Conservation (phyloP, 768 basidiomycete species). For the Lactarius tabidus region DNA sequence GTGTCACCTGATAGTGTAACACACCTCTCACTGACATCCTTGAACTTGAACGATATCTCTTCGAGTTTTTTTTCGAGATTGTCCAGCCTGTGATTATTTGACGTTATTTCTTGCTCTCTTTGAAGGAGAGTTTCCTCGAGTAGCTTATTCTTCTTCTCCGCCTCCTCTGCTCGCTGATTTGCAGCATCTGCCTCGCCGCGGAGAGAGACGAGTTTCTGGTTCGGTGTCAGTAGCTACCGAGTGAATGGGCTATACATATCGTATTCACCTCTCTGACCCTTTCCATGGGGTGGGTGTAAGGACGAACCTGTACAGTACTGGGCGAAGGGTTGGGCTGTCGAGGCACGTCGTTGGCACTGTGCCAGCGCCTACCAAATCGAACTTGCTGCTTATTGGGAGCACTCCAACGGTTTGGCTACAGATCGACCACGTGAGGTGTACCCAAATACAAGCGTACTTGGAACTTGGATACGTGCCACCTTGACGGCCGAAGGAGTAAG, state of each 20-base stretch:
- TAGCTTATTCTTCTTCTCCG: conserved; percentile 10
- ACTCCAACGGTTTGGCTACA: not conserved
- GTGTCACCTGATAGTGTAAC: not conserved
- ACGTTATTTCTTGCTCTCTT: conserved; percentile 19
- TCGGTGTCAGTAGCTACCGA: too few species aligned
- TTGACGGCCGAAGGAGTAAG: too few species aligned
- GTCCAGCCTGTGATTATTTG: conserved; percentile 19
- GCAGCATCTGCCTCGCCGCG: conserved; percentile 17
- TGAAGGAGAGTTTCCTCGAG: conserved; percentile 20
- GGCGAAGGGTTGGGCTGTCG: conserved; percentile 15
- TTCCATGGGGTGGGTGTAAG: conserved; percentile 11
- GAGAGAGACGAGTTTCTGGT: conserved; percentile 18
- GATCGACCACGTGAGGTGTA: not conserved
- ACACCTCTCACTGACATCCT: conserved; percentile 4
- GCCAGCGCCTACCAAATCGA: not conserved
- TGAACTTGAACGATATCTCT: not conserved
- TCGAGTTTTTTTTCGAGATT: conserved; percentile 3
- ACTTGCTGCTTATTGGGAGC: not conserved
- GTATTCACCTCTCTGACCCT: conserved; percentile 16
- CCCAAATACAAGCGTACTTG: too few species aligned
- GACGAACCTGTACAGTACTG: not conserved
- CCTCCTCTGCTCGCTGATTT: conserved; percentile 4
- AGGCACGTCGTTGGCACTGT: not conserved
- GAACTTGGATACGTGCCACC: too few species aligned
- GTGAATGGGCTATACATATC: too few species aligned